Conservation (phyloP, 352 stramenopile genomes). For the Paralagenidium karlingii region DNA sequence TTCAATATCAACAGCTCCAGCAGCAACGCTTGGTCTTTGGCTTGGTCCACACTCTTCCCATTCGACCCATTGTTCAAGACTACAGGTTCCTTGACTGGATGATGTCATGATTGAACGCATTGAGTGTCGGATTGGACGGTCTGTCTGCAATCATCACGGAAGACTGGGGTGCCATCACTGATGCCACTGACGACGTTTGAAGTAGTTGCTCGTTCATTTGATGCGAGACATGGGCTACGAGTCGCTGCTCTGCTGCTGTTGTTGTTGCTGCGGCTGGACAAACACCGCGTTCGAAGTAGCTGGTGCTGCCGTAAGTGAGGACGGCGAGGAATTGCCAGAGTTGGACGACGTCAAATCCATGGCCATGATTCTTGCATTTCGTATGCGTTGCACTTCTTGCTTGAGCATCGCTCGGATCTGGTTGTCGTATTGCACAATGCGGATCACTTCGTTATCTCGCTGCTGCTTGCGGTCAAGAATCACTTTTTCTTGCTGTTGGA, state of each 20-base stretch:
- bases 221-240: neutral
- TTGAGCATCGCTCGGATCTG: conserved; percentile 42
- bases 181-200: too few relatives aligned
- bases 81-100: too few relatives aligned
- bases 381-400: conserved; percentile 1
- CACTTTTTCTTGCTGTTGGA: conserved; percentile 26
- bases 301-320: conserved; percentile 15
- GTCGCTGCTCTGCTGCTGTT: neutral
- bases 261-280: neutral
- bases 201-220: neutral
- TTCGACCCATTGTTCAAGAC: too few relatives aligned
- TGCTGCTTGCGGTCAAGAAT: conserved; percentile 28
- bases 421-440: conserved; percentile 54
- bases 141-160: too few relatives aligned
- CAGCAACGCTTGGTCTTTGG: too few relatives aligned
- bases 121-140: too few relatives aligned
- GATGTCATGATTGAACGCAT: too few relatives aligned
- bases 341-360: too few relatives aligned
- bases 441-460: conserved; percentile 50
- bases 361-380: neutral
- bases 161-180: too few relatives aligned
- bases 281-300: neutral
- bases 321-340: too few relatives aligned
- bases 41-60: too few relatives aligned
- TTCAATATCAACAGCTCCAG: too few relatives aligned